Percentiles rank a stretch among this genome's conserved stretches.
These are phyloP conservation scores for Saccharomyces cerevisiae DNA, from an alignment of 805 yeast species.

Conservation along the genomic window DNA sequence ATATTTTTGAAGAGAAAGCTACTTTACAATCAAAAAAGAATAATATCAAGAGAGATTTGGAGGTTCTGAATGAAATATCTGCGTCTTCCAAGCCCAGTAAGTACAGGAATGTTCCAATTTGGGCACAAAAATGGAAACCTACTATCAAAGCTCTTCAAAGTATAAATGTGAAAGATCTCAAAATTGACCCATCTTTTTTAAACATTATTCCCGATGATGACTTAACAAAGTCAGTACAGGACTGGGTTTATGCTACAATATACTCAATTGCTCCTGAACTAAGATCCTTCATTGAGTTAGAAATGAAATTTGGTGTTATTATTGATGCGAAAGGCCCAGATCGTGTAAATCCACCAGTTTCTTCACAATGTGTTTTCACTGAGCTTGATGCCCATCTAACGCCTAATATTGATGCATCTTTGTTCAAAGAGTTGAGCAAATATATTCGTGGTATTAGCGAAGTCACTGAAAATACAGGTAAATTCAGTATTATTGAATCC, in stretches of 20 bases:
- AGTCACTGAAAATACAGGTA: conserved; percentile 40
- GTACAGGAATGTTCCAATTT: conserved; percentile 60
- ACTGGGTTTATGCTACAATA: conserved; percentile 82
- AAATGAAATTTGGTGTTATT: conserved; percentile 64
- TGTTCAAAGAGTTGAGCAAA: conserved; percentile 49
- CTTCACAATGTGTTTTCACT: conserved; percentile 57
- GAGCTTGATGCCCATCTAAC: conserved; percentile 52
- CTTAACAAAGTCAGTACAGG: conserved; percentile 69
- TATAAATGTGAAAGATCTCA: conserved; percentile 26
- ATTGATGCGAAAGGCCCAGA: conserved; percentile 56
- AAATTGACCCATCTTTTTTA: conserved; percentile 39
- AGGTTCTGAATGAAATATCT: conserved; percentile 24
- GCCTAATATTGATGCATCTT: conserved; percentile 56
- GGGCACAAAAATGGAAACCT: conserved; percentile 76
- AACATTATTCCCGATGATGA: conserved; percentile 74
- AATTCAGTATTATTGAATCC: conserved; percentile 52
- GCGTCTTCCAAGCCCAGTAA: conserved; percentile 46
- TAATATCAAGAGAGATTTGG: conserved; percentile 26
- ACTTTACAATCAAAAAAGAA: conserved; percentile 26
- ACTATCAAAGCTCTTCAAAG: conserved; percentile 28
- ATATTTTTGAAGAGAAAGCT: conserved; percentile 27
- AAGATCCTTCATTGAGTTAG: conserved; percentile 57
- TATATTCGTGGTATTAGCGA: conserved; percentile 49
- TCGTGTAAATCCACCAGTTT: conserved; percentile 56
- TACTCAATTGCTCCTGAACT: conserved; percentile 50